Conservation (phyloP, 1,139 yeast species). For the Debaryomycetaceae sp. region DNA sequence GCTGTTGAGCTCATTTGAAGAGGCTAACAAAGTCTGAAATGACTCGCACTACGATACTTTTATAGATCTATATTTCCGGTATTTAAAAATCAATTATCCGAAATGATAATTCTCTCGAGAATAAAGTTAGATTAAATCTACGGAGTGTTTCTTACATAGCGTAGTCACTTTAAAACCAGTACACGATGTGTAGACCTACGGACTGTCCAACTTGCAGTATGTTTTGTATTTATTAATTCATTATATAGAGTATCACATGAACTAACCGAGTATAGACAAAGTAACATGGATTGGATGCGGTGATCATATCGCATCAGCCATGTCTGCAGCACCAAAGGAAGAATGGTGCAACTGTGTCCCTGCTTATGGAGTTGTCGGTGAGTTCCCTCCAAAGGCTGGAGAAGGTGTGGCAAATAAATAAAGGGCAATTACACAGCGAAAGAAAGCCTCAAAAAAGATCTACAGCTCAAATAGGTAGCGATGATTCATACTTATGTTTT, state of each 20-base stretch:
- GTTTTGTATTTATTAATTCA: slow-evolving; percentile 5
- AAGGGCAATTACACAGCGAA: background rate
- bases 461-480: too few species aligned
- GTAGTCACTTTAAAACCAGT: too few species aligned
- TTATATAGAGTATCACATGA: background rate
- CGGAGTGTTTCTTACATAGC: too few species aligned
- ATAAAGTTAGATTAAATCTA: too few species aligned
- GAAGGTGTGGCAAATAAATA: slow-evolving; percentile 8
- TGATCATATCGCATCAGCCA: slow-evolving; percentile 37
- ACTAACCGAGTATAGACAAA: slow-evolving; percentile 13
- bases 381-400: slow-evolving; percentile 17
- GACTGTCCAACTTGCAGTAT: slow-evolving; percentile 16
- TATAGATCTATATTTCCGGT: too few species aligned
- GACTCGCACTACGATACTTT: too few species aligned
- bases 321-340: slow-evolving; percentile 30
- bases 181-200: slow-evolving; percentile 21
- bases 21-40: slow-evolving; percentile 5
- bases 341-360: slow-evolving; percentile 34
- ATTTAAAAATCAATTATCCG: background rate
- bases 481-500: too few species aligned
- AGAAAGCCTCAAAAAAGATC: too few species aligned
- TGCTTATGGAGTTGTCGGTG: slow-evolving; percentile 10
- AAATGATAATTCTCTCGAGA: slow-evolving; percentile 9
- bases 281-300: slow-evolving; percentile 50
- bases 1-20: slow-evolving; percentile 8